Base-by-base conservation (phyloP, 1,139 yeast species). In the Casaregolazyma suthepensis region DNA sequence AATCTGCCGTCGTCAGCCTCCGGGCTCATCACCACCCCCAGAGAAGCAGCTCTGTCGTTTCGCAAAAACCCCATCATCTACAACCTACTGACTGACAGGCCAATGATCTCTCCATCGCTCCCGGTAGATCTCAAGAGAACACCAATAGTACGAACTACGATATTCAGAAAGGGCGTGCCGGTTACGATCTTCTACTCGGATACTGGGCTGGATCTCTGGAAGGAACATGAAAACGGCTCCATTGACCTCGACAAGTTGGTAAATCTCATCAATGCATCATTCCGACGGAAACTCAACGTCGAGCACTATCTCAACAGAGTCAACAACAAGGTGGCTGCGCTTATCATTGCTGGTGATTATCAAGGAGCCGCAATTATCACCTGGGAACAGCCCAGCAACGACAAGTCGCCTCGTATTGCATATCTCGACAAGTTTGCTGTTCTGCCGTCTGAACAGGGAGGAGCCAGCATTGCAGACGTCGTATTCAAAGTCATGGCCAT, bases 361-460 rank as follows among this genome's bases (percentile, higher is more conserved):
- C 96, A 91, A 60, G 99, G 98, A 1, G 91, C 90, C 15, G 98
- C 98, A 0, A 84, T 93, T 10, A 78, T 93, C 40, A 93, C 99
- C 0, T 85, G 88, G 77, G 96, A 88, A 66, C 58, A 61, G 10
- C 58, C 69, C 31, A 38, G 54, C 10, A n/a, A 46, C n/a, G 23
- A 48, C 5, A 37, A 38, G 18, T 29, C 45, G n/a, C 40, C 47
- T 20, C 49, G 60, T 26, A 58, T 61, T 7, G 87, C 94, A 0
- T 93, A 93, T 60, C 75, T 93, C 50, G 99, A 93, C 68, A 93
- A 93, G 67, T 89, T 93, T 71, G 98, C 98, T 0, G 96, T 93
- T 18, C 78, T 88, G 47, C 82, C 84, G 50, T 77, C 79, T 44
- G 77, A 88, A 57, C 98, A 93, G 67, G 98, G 99, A 0, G 81